phyloP scores from a whole-genome alignment of 2,329 filamentous ascomycete genomes.

The Blastomyces parvus region DNA sequence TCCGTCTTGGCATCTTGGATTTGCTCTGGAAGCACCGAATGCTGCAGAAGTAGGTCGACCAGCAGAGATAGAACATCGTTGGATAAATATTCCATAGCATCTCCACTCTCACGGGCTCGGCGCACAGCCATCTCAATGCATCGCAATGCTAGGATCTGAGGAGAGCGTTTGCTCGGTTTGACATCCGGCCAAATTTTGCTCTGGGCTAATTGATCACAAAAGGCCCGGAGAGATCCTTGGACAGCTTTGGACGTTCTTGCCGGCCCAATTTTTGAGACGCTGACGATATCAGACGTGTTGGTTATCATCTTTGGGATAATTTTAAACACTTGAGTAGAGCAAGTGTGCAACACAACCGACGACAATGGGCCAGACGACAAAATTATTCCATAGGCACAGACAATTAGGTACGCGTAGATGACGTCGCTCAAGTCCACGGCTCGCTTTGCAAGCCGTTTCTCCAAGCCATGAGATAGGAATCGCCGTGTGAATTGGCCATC shows the following conservation, averaged over 20 bases:
- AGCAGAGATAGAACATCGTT: constrained; percentile 22
- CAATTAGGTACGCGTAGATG: constrained; percentile 24
- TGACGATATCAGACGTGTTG: constrained; percentile 23
- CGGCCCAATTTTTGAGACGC: constrained; percentile 18
- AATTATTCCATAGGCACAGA: constrained; percentile 27
- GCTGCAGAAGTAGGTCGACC: constrained; percentile 23
- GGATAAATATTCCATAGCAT: constrained; percentile 22
- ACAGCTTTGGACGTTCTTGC: constrained; percentile 25
- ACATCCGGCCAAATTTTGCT: constrained; percentile 21
- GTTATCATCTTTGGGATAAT: constrained; percentile 22
- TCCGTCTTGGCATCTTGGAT: constrained; percentile 9
- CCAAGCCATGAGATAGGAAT: constrained; percentile 65
- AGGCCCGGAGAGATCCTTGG: constrained; percentile 23
- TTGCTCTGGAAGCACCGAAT: constrained; percentile 14
- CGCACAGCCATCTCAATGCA: constrained; percentile 26
- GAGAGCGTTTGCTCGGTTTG: constrained; percentile 20
- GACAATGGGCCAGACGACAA: constrained; percentile 22
- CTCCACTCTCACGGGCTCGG: constrained; percentile 26
- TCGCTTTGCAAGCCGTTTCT: constrained; percentile 56
- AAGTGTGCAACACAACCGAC: constrained; percentile 21
- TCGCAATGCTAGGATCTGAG: constrained; percentile 27
- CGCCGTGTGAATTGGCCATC: constrained; percentile 33
- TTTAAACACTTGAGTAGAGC: constrained; percentile 28
- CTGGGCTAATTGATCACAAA: constrained; percentile 19
- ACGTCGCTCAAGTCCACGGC: constrained; percentile 51